Evolutionary conservation across 108 stramenopile genomes (phyloP).

Genomic region (Nitzschia inconspicua): DNA sequence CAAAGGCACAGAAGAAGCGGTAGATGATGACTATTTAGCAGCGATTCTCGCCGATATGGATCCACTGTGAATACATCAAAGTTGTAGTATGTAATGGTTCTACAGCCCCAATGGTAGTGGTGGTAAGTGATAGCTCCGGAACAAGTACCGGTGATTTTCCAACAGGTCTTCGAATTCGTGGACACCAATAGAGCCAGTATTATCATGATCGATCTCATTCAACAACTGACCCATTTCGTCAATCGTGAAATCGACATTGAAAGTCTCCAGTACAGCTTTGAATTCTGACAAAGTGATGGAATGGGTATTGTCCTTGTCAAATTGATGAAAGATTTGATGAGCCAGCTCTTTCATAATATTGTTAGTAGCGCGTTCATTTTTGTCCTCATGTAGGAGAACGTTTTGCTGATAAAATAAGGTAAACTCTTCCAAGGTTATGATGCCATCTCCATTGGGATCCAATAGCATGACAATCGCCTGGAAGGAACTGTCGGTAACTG

Average conservation of each 20-base stretch:
- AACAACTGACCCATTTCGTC: constrained; percentile 46
- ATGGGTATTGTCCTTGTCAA: constrained; percentile 39
- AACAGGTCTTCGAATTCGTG: constrained; percentile 46
- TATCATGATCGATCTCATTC: constrained; percentile 48
- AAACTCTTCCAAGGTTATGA: constrained; percentile 34
- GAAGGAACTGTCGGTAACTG: background rate
- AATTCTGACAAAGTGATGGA: constrained; percentile 47
- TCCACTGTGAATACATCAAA: constrained; percentile 22
- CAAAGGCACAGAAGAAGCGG: background rate
- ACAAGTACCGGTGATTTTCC: too few relatives aligned
- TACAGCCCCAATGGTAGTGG: too few relatives aligned
- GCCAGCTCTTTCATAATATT: constrained; percentile 26
- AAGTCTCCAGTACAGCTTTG: constrained; percentile 35
- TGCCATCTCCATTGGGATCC: constrained; percentile 40
- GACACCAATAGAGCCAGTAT: constrained; percentile 27
- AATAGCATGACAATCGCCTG: constrained; percentile 26
- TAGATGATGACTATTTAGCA: constrained; percentile 47
- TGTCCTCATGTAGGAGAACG: constrained; percentile 2
- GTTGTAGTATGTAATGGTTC: too few relatives aligned
- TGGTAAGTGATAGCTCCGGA: too few relatives aligned
- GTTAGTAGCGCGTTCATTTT: constrained; percentile 8
- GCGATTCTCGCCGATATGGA: constrained; percentile 63
- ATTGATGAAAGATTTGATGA: constrained; percentile 30
- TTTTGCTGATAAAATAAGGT: constrained; percentile 16
- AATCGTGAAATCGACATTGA: too few relatives aligned